phyloP scores from a whole-genome alignment of 345 rosid genomes.

The Brassica cretica region DNA sequence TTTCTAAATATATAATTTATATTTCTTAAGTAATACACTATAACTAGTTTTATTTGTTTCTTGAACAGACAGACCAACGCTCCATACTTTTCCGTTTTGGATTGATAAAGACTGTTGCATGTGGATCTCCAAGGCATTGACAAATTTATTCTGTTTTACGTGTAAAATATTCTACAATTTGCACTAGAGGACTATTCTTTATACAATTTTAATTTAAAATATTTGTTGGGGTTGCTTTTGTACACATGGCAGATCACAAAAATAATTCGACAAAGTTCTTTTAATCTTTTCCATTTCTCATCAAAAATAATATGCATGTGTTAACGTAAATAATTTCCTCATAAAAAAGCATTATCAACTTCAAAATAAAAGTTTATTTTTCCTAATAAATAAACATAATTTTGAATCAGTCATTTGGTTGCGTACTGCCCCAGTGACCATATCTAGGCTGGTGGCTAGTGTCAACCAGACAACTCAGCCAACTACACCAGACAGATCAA shows the following conservation, averaged over 20 bases:
- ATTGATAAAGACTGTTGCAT: constrained; percentile 30
- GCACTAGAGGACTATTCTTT: neutral
- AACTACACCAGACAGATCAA: constrained; percentile 29
- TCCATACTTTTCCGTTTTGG: constrained; percentile 29
- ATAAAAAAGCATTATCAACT: neutral
- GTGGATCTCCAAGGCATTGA: constrained; percentile 23
- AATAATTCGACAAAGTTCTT: neutral
- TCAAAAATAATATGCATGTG: neutral
- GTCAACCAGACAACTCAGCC: constrained; percentile 27
- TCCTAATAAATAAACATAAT: neutral
- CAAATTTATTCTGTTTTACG: constrained; percentile 1
- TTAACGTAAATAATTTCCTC: neutral
- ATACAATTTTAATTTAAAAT: neutral
- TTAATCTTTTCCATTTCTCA: neutral
- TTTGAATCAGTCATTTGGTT: constrained; percentile 9
- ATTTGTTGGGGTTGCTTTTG: constrained; percentile 14
- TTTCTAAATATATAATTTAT: neutral
- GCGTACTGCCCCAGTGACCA: constrained; percentile 27
- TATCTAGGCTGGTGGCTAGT: constrained; percentile 13
- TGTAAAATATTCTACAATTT: constrained; percentile 15
- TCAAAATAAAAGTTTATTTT: neutral
- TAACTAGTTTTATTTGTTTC: constrained; percentile 28
- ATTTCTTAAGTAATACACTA: neutral
- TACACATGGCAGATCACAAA: constrained; percentile 20
- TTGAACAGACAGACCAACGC: constrained; percentile 22